A percentile compares a stretch with the other conserved stretches of the same genome.
Conservation (phyloP, 1,284 basidiomycete species). For the Blastosporella zonata region DNA sequence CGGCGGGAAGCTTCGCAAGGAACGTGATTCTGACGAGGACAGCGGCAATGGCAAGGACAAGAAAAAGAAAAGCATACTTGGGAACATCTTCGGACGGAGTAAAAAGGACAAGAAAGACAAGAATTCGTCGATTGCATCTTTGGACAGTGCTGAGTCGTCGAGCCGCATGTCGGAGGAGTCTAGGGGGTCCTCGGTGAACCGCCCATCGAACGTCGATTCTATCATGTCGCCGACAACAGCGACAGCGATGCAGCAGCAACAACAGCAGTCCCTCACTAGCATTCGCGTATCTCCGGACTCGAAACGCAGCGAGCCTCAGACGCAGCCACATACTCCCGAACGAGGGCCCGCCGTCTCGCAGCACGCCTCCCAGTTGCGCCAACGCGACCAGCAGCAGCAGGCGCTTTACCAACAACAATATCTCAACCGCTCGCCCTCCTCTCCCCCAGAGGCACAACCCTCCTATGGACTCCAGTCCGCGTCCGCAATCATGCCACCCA, state of each 20-base stretch:
- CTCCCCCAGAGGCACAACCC: constrained; percentile 68
- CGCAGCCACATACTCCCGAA: constrained; percentile 26
- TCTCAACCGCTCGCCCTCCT: constrained; percentile 75
- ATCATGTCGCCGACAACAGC: constrained; percentile 46
- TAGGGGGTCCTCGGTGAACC: constrained; percentile 41
- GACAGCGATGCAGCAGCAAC: constrained; percentile 55
- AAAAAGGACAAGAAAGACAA: constrained; percentile 75
- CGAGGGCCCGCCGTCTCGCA: constrained; percentile 35
- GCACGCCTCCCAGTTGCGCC: constrained; percentile 66
- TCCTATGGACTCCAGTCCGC: constrained; percentile 68
- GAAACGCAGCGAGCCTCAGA: constrained; percentile 29
- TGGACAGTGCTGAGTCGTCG: constrained; percentile 38
- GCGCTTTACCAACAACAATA: constrained; percentile 89
- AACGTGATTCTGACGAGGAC: constrained; percentile 41
- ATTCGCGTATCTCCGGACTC: constrained; percentile 33
- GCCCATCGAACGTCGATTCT: constrained; percentile 30
- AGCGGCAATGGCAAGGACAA: constrained; percentile 70
- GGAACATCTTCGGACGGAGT: constrained; percentile 63
- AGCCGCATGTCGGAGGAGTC: constrained; percentile 52
- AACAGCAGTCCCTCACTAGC: constrained; percentile 33
- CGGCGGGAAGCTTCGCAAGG: constrained; percentile 65
- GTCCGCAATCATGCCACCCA: constrained; percentile 50
- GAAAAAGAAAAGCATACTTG: constrained; percentile 57
- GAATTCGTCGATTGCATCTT: constrained; percentile 43
- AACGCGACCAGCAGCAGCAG: constrained; percentile 85